A percentile compares a stretch with the other conserved stretches of the same genome.
These are phyloP conservation scores for Trichoderma sp. DNA, from an alignment of 2,329 filamentous ascomycete genomes.

Conservation along the genomic window DNA sequence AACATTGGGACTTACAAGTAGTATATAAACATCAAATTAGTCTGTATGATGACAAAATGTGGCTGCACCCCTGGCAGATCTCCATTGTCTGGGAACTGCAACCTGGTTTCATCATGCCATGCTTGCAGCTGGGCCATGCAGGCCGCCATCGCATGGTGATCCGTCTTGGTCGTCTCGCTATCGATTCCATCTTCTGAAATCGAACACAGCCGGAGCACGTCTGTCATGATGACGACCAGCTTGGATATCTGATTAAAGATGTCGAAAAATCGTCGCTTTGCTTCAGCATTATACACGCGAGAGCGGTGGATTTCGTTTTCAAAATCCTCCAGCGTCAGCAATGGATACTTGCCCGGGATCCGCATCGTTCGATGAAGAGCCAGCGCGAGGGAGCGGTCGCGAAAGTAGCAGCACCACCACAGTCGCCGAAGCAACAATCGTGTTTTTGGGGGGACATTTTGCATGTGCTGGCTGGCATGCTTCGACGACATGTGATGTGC, in stretches of 20 bases:
- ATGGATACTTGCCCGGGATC: conserved; percentile 40
- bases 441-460: conserved; percentile 42
- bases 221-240: conserved; percentile 12
- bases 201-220: conserved; percentile 8
- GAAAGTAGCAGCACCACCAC: conserved; percentile 59
- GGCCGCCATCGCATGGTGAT: conserved; percentile 3
- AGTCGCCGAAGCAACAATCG: conserved; percentile 40
- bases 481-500: conserved; percentile 15
- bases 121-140: conserved; percentile 9
- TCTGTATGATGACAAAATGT: conserved; percentile 23
- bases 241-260: conserved; percentile 21
- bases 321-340: conserved; percentile 43
- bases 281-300: conserved; percentile 19
- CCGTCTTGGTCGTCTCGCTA: not conserved
- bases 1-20: conserved; percentile 19
- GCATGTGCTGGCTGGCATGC: not conserved
- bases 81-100: conserved; percentile 14
- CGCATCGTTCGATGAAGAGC: conserved; percentile 53
- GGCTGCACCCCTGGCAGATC: conserved; percentile 17
- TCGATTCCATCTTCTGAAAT: conserved; percentile 20
- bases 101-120: conserved; percentile 16
- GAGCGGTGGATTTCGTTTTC: conserved; percentile 35
- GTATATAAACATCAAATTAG: conserved; percentile 25
- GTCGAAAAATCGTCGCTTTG: conserved; percentile 13
- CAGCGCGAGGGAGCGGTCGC: conserved; percentile 54